Evolutionary conservation across 352 stramenopile genomes (phyloP).

Genomic region (Phytophthora lateralis): DNA sequence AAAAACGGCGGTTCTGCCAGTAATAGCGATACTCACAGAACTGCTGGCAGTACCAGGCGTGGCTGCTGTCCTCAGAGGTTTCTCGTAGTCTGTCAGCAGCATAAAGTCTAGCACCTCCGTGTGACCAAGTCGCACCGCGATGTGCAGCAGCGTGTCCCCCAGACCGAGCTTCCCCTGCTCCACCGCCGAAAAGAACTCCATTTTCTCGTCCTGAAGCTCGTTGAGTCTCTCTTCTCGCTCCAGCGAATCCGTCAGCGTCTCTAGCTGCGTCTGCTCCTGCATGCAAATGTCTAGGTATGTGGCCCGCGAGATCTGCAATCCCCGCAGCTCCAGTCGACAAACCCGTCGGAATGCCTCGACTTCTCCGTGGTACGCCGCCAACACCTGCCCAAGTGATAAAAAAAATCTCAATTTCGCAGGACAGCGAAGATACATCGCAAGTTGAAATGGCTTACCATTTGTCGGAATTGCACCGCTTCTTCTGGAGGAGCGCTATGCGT

Average conservation of each 20-base stretch:
- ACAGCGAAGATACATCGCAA: neutral
- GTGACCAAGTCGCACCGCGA: constrained; percentile 63
- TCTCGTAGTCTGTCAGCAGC: constrained; percentile 56
- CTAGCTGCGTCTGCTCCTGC: constrained; percentile 58
- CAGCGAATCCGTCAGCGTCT: constrained; percentile 63
- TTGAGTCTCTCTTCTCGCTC: constrained; percentile 53
- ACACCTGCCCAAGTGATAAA: constrained; percentile 28
- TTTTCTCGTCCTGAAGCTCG: constrained; percentile 72
- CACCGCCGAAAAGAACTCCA: constrained; percentile 74
- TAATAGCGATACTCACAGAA: constrained; percentile 3
- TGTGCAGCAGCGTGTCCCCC: constrained; percentile 75
- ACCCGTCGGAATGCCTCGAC: constrained; percentile 42
- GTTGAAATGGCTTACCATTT: constrained; percentile 42
- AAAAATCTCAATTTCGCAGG: neutral
- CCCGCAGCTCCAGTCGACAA: constrained; percentile 53
- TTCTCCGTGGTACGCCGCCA: constrained; percentile 58
- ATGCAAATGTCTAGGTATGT: constrained; percentile 81
- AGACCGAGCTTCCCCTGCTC: constrained; percentile 62
- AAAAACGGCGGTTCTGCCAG: neutral
- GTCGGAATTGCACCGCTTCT: constrained; percentile 63
- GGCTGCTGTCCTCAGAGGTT: constrained; percentile 7
- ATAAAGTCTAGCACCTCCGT: constrained; percentile 65
- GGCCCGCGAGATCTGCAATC: constrained; percentile 73
- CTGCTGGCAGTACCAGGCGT: constrained; percentile 13
- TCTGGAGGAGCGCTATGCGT: constrained; percentile 57